Conservation (phyloP, 2,329 filamentous ascomycete species). For the Xylariaceae sp. region DNA sequence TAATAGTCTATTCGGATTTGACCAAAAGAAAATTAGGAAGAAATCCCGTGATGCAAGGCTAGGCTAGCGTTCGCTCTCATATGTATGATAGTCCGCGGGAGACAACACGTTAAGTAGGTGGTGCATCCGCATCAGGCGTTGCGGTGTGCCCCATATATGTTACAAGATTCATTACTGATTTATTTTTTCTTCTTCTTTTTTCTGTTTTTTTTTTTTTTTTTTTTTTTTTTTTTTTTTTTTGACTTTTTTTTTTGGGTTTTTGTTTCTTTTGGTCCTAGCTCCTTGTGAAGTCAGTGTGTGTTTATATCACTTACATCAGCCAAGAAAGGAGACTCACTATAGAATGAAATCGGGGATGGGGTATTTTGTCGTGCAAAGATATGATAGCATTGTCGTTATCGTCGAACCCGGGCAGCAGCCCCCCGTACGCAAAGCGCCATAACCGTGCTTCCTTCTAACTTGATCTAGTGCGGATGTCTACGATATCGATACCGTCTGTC, state of each 20-base stretch:
- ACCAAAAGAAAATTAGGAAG: conserved; percentile 16
- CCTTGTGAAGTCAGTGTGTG: not conserved
- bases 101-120: conserved; percentile 12
- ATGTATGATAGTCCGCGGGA: conserved; percentile 34
- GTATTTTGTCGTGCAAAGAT: no score
- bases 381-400: no score
- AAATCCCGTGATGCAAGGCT: conserved; percentile 13
- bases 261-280: not conserved
- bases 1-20: conserved; percentile 46
- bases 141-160: conserved; percentile 13
- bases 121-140: conserved; percentile 6
- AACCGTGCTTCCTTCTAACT: no score
- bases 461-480: no score
- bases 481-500: no score
- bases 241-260: not conserved
- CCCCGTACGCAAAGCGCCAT: no score
- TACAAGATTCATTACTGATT: conserved; percentile 8
- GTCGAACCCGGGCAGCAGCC: no score
- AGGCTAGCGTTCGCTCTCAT: conserved; percentile 28
- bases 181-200: not conserved
- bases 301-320: no score
- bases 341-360: no score
- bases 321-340: no score
- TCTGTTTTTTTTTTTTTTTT: not conserved
- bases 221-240: not conserved